These are phyloP conservation scores for Pythium aphanidermatum DNA, from an alignment of 352 stramenopile genomes.

Conservation along the genomic window DNA sequence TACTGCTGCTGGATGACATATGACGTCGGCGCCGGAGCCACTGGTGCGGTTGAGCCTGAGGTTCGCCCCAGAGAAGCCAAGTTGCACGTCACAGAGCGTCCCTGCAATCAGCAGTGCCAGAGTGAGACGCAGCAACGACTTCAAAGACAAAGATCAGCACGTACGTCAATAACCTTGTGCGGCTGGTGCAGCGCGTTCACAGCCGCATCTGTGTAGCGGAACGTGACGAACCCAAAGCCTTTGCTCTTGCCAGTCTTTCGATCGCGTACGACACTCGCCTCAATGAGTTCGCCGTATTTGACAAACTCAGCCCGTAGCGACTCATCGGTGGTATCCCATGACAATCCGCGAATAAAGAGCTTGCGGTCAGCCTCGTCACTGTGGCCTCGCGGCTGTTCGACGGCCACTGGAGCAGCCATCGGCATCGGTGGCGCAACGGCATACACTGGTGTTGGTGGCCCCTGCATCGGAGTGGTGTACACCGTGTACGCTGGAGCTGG, in stretches of 20 bases:
- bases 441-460: constrained; percentile 20
- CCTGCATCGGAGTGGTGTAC: constrained; percentile 11
- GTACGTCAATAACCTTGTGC: constrained; percentile 61
- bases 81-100: constrained; percentile 51
- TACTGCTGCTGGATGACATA: constrained; percentile 2
- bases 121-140: no score
- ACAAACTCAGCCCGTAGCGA: constrained; percentile 48
- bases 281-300: constrained; percentile 59
- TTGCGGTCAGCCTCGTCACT: constrained; percentile 45
- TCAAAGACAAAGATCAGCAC: constrained; percentile 6
- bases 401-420: constrained; percentile 8
- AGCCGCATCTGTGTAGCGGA: constrained; percentile 33
- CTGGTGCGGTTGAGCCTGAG: not conserved
- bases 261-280: constrained; percentile 39
- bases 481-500: constrained; percentile 23
- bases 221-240: constrained; percentile 69
- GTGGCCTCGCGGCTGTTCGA: constrained; percentile 11
- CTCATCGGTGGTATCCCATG: constrained; percentile 48
- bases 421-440: constrained; percentile 20
- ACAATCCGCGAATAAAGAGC: constrained; percentile 54
- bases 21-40: not conserved
- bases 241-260: constrained; percentile 54
- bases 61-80: constrained; percentile 30
- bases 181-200: constrained; percentile 48
- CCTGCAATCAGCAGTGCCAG: no score